These are phyloP conservation scores for Phytophthora citrophthora DNA, from an alignment of 352 stramenopile species.

Conservation along the genomic window DNA sequence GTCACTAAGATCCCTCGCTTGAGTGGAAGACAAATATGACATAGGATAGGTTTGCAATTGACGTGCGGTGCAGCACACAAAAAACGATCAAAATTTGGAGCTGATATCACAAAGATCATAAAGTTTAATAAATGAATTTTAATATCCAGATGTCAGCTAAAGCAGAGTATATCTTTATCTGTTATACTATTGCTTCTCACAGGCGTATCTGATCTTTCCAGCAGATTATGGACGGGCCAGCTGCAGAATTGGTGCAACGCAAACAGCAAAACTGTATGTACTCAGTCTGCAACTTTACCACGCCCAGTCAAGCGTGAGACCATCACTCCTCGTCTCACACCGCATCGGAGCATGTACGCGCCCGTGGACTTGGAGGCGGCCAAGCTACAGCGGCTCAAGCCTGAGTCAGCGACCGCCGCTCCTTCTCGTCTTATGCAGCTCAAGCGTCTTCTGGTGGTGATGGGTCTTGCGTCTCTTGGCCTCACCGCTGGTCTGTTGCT, in stretches of 20 bases:
- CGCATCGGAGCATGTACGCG: slow-evolving; percentile 26
- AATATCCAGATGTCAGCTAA: too few relatives aligned
- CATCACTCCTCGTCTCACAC: slow-evolving; percentile 15
- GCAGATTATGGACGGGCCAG: background rate
- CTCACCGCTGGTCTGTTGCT: slow-evolving; percentile 33
- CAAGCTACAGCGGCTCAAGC: slow-evolving; percentile 14
- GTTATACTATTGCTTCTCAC: background rate
- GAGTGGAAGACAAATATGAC: background rate
- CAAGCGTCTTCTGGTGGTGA: slow-evolving; percentile 27
- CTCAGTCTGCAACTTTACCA: slow-evolving; percentile 15
- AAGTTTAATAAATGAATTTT: too few relatives aligned
- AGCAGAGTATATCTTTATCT: background rate
- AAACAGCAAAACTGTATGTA: slow-evolving; percentile 5
- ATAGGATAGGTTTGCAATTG: background rate
- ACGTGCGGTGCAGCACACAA: slow-evolving; percentile 5
- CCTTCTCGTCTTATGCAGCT: slow-evolving; percentile 1
- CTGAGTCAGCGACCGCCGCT: background rate
- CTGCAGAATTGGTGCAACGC: background rate
- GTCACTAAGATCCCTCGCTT: background rate
- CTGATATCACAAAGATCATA: background rate
- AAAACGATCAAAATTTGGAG: too few relatives aligned
- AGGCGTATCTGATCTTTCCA: background rate
- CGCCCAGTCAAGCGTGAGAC: slow-evolving; percentile 9
- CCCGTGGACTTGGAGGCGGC: slow-evolving; percentile 28
- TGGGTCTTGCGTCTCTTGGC: slow-evolving; percentile 25